phyloP scores from a whole-genome alignment of 2,329 filamentous ascomycete species.

The Dendryphion nanum region DNA sequence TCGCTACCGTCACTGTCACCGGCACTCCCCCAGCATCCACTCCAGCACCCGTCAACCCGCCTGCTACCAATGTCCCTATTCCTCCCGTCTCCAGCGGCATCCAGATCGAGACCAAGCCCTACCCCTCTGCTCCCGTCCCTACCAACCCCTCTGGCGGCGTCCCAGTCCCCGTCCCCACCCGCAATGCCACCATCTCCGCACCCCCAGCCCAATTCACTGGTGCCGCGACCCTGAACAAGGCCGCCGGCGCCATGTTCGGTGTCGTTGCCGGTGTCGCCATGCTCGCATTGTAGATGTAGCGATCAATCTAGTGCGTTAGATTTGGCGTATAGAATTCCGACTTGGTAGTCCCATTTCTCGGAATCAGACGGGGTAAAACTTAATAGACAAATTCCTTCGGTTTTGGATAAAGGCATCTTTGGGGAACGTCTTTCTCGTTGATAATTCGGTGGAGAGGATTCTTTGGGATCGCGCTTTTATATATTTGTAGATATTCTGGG shows the following conservation, averaged over 20 bases:
- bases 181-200: conserved; percentile 19
- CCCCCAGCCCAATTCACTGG: conserved; percentile 26
- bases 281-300: conserved; percentile 20
- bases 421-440: background rate
- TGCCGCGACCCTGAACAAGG: conserved; percentile 23
- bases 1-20: conserved; percentile 28
- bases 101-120: conserved; percentile 8
- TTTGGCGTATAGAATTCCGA: background rate
- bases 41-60: conserved; percentile 4
- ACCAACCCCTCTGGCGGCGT: background rate
- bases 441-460: background rate
- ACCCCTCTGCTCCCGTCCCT: conserved; percentile 15
- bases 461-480: background rate
- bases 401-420: background rate
- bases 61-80: conserved; percentile 24
- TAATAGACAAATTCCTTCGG: background rate
- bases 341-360: background rate
- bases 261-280: conserved; percentile 22
- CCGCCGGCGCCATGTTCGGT: conserved; percentile 18
- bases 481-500: too few species aligned
- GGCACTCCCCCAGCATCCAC: conserved; percentile 13
- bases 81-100: conserved; percentile 12
- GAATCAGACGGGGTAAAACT: background rate
- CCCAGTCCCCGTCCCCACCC: background rate
- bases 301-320: background rate